Evolutionary conservation across 78 protist species (phyloP), one percentile per base, ranked within the genome.

Genomic region (Fonticula alba): DNA sequence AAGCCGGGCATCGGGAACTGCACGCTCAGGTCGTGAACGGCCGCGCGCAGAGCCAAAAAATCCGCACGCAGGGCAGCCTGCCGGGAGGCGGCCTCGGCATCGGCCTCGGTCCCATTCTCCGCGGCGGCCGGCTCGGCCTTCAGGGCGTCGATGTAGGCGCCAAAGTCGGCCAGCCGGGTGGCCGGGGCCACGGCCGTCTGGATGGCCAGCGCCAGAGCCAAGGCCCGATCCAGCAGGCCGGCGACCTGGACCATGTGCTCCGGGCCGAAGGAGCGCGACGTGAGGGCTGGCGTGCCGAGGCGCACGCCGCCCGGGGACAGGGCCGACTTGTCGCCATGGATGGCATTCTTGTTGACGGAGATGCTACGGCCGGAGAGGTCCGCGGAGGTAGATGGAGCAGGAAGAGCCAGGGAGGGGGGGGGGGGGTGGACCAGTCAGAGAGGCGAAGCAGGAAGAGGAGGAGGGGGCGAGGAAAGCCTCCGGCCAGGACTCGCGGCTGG

Each of bases 281-380:
- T 94, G 56, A 94, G 69, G 46, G 96, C 95, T 13, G 95, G 84
- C 14, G 96, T 65, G 64, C 98, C 95, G 40, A 93, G 41, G 64
- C 98, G 93, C 17, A 94, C 74, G 46, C 94, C 98, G 33, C 94
- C 92, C 24, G 99, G 98, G 24, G 68, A 64, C 38, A 91, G 22
- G 0, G 98, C 94, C 5, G 66, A 51, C 59, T 62, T 66, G 79
- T 95, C 99, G 50, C 95, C 95, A 31, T 62, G 83, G 51, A 93
- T 86, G 4, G 93, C 43, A 76, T 95, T 95, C 86, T 95, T 95
- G 89, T 95, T 95, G 56, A 88, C 69, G 47, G 98, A 83, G 78
- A 95, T 83, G 63, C 56, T 46, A 31, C n/a, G n/a, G n/a, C n/a
- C n/a, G n/a, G n/a, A n/a, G n/a, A n/a, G n/a, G n/a, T n/a, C n/a